Evolutionary conservation across 2,329 filamentous ascomycete genomes (phyloP), one percentile per base, ranked within the genome.

Genomic region (Claviceps monticola): DNA sequence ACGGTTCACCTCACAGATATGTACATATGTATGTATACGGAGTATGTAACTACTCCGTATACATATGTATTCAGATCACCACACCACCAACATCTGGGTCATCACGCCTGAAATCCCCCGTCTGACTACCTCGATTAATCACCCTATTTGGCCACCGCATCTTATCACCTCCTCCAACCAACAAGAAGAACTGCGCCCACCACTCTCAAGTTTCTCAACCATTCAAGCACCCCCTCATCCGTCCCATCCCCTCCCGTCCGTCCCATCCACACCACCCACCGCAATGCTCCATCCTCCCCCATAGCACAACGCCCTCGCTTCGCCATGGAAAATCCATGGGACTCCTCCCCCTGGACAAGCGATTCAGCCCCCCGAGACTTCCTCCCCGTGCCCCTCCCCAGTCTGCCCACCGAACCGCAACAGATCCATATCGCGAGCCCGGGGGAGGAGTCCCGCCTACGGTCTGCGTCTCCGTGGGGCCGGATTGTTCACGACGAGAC

Each of bases 321-420:
- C 63, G 67, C 61, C 56, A 81, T 81, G 78, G 78, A 81, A 64
- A 76, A 81, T 76, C 77, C 78, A 60, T 81, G 78, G 78, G 74
- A 74, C 65, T 79, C 42, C 11, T 44, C 76, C 59, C 78, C 78
- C 66, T 80, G 78, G 78, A 71, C 73, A 54, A 69, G 68, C 53
- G 62, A 65, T 49, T 55, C 60, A 53, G 58, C 63, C n/a, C 5
- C 19, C 17, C n/a, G 11, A 19, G 5, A 68, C 9, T 11, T 34
- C 29, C 29, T 34, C 9, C 9, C 29, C 1, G 29, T 34, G 9
- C 29, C 29, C 29, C 29, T 34, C 61, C 64, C 59, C 63, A 14
- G 67, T 61, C 64, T 67, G 26, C 63, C 65, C 5, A 53, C 61
- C 51, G 62, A 63, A 54, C 66, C 64, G 42, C 59, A 63, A 37